These are phyloP conservation scores for Hirschfeldia incana DNA, from an alignment of 345 rosid genomes.

Conservation along the genomic window DNA sequence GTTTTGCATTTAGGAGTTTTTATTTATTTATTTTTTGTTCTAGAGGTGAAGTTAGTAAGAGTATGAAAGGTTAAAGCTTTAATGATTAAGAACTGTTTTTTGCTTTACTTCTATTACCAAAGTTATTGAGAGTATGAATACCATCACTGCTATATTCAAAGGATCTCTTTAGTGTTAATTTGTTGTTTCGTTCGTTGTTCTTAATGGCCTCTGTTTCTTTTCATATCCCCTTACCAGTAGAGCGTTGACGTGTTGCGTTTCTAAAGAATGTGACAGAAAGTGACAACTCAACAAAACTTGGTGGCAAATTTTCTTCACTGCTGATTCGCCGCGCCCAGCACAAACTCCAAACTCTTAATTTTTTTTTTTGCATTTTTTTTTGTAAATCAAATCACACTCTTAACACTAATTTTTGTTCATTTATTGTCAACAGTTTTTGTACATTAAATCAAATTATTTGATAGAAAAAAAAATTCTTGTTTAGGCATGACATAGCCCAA, in stretches of 20 bases:
- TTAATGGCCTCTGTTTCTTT: neutral
- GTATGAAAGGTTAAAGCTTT: neutral
- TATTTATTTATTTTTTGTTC: neutral
- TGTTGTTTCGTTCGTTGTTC: slow-evolving; percentile 3
- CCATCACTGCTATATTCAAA: neutral
- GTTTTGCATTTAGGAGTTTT: slow-evolving; percentile 30
- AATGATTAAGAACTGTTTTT: neutral
- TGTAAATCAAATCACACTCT: too few relatives aligned
- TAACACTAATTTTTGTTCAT: too few relatives aligned
- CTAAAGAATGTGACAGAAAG: slow-evolving; percentile 24
- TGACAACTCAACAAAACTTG: slow-evolving; percentile 20
- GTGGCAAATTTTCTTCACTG: neutral
- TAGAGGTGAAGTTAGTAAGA: neutral
- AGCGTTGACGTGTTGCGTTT: slow-evolving; percentile 29
- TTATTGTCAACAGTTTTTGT: too few relatives aligned
- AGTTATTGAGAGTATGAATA: neutral
- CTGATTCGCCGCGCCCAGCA: too few relatives aligned
- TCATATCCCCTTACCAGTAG: slow-evolving; percentile 1
- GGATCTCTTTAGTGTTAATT: neutral
- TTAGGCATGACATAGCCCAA: neutral
- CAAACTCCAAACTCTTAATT: too few relatives aligned
- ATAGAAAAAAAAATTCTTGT: neutral
- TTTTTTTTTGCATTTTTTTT: too few relatives aligned
- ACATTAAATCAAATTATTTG: too few relatives aligned
- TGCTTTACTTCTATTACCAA: neutral